Base-by-base conservation (phyloP, 768 basidiomycete genomes). In the Lentinula sp. region DNA sequence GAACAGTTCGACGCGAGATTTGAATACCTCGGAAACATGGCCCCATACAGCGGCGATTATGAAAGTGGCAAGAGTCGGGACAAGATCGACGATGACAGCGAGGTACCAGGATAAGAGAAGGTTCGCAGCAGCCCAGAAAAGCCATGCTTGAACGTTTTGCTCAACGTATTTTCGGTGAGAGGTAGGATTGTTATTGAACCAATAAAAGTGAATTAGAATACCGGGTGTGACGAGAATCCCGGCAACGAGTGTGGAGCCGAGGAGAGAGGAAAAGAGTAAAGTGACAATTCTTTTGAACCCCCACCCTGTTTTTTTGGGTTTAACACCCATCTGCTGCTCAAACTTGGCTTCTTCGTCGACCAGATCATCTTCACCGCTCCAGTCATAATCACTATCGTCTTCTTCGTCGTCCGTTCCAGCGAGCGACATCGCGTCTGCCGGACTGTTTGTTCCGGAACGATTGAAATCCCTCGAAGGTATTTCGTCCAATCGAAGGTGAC, bases 111-210 rank as follows among this genome's bases (percentile, higher is more conserved):
- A 91, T 56, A 91, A 79, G 61, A 89, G 74, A 56, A 91, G 74
- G 70, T 93, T 91, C 42, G 87, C 81, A 4, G 90, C 91, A 6
- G 83, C 84, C 89, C 90, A 93, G 71, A 89, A 90, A 2, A 91
- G 76, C 90, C 90, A 93, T 3, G 88, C 86, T 69, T 87, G 77
- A 49, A 88, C 70, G 69, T 87, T 91, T 63, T 85, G 80, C 58
- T 80, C 80, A 63, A 90, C 79, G 63, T 80, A 88, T 33, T 75
- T 77, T 15, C 88, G 81, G 64, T 84, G 74, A 7, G 78, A 76
- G 16, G 81, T 81, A 6, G 79, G 81, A 59, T 88, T 69, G 0
- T 81, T 81, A 49, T 83, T 79, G 67, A 86, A 88, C 85, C 86
- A 92, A 69, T 82, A 82, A 70, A 89, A 85, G 64, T 88, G 81